Evolutionary conservation across 176 grass and related monocot genomes (phyloP).

Genomic region (Ensete ventricosum): DNA sequence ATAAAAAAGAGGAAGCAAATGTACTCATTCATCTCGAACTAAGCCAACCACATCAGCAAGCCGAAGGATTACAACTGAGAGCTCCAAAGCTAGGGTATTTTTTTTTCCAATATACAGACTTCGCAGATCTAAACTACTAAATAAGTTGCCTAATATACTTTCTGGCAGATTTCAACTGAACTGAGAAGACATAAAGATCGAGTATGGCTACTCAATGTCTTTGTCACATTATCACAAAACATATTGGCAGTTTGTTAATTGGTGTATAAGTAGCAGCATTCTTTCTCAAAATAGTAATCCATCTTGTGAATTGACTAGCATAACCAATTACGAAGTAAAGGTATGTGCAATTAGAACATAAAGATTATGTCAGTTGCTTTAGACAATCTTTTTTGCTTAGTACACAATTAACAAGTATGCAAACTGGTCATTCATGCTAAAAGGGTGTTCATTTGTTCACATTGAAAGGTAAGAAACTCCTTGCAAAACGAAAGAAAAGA

Average conservation of each 20-base stretch:
- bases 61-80: conserved; percentile 8
- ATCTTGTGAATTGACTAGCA: background rate
- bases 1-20: conserved; percentile 15
- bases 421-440: no score
- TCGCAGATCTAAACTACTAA: background rate
- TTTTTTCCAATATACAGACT: background rate
- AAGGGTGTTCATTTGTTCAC: no score
- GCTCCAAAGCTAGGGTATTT: conserved; percentile 30
- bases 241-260: background rate
- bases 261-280: background rate
- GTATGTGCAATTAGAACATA: background rate
- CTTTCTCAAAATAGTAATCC: no score
- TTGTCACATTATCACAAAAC: background rate
- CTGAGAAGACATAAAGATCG: background rate
- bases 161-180: conserved; percentile 14
- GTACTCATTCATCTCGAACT: conserved; percentile 18
- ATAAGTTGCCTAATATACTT: background rate
- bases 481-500: no score
- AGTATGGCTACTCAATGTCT: background rate
- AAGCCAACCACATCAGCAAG: conserved; percentile 20
- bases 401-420: no score
- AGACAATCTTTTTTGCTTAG: no score
- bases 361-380: no score
- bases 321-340: background rate
- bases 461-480: no score